phyloP scores from a whole-genome alignment of 495 filamentous ascomycete genomes.

The Cercophora scortea region DNA sequence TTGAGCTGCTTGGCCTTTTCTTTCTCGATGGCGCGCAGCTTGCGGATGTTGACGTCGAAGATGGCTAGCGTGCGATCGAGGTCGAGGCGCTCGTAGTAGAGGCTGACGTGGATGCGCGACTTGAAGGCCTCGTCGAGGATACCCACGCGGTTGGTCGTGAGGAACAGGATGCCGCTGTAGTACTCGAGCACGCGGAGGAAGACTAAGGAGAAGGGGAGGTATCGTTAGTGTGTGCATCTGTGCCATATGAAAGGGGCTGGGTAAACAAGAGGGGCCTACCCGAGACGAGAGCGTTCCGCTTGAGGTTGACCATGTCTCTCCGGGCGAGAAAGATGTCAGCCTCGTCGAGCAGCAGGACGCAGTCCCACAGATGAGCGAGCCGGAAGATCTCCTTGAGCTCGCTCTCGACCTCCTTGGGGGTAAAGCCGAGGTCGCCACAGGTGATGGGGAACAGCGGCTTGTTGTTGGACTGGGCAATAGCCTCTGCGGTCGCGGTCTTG shows the following conservation, averaged over 20 bases:
- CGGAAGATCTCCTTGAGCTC: conserved; percentile 42
- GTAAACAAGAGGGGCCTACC: too few relatives aligned
- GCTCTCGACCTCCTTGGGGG: conserved; percentile 24
- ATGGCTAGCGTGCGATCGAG: conserved; percentile 66
- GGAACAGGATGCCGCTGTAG: conserved; percentile 42
- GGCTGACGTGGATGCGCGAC: conserved; percentile 39
- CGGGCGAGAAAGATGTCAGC: conserved; percentile 43
- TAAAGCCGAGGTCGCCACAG: conserved; percentile 46
- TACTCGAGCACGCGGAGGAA: conserved; percentile 46
- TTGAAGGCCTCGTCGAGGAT: conserved; percentile 42
- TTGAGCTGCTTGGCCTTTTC: conserved; percentile 21
- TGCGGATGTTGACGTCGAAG: conserved; percentile 69
- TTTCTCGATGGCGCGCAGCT: conserved; percentile 45
- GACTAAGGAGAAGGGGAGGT: conserved; percentile 27
- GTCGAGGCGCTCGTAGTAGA: conserved; percentile 54
- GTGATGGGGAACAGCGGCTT: conserved; percentile 48
- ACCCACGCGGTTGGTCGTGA: conserved; percentile 44
- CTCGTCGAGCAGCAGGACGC: conserved; percentile 46
- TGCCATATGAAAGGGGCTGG: too few relatives aligned
- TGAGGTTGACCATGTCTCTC: conserved; percentile 31
- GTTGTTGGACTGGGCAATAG: conserved; percentile 38
- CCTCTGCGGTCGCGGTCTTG: conserved; percentile 53
- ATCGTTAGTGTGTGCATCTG: conserved; percentile 1
- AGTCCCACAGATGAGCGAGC: conserved; percentile 47
- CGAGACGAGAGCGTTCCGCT: conserved; percentile 42